Evolutionary conservation across 2,329 filamentous ascomycete species (phyloP), one percentile per base, ranked within the genome.

Genomic region (Trichoderma semiorbis): DNA sequence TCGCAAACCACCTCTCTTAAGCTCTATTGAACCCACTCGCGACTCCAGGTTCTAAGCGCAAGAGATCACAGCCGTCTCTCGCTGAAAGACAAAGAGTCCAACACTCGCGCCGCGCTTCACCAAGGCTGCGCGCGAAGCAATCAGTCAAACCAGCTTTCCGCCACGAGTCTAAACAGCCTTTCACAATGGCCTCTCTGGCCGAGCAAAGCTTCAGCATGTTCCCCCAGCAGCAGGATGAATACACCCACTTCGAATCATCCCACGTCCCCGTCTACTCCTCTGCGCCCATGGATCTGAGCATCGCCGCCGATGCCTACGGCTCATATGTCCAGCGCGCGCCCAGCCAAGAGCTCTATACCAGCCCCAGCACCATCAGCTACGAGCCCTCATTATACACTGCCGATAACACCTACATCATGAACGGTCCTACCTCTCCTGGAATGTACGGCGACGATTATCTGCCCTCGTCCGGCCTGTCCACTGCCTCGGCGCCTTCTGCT

Each of bases 401-500:
- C 61, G 72, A 73, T 32, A 86, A 87, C 74, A 81, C 75, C 75
- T 85, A 84, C 79, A 79, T 86, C 74, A 84, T 87, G 75, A 81
- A 82, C 76, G 81, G 80, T 75, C 82, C 82, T 74, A 80, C 83
- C 71, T 88, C 86, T 11, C 86, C 86, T 10, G 79, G 81, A 72
- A 80, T 84, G 74, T 88, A 85, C 75, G 76, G 80, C 24, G 87
- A 89, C 55, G 87, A 89, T 67, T 78, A 80, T 72, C 77, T 86
- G 28, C 84, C 86, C 18, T 88, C 85, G 34, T 91, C 86, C 66
- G 89, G 85, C 78, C 85, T 87, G 73, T 93, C 86, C 73, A 89
- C 86, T 72, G 85, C 85, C 28, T 91, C 88, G 72, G 90, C 81
- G 70, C 88, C 84, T 67, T 92, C 91, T 66, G 89, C 88, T 5